phyloP scores from a whole-genome alignment of 768 basidiomycete genomes.

The Glaciozyma martinii region DNA sequence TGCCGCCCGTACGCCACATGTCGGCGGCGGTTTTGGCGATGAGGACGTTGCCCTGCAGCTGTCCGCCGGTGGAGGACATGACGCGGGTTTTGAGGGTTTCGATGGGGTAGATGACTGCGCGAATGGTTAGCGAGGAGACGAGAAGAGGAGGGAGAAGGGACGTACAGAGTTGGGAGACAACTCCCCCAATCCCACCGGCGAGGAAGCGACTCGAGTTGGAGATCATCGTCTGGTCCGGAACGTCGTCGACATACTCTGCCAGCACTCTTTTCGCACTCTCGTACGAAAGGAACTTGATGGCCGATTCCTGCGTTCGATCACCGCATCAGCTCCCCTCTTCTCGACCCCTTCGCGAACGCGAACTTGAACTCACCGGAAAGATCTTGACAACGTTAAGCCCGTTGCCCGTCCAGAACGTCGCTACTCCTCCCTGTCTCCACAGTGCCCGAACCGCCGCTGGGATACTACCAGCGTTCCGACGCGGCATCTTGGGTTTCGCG shows the following conservation, averaged over 20 bases:
- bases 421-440: slow-evolving; percentile 77
- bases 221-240: slow-evolving; percentile 78
- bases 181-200: slow-evolving; percentile 92
- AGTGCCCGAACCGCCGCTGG: slow-evolving; percentile 65
- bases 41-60: slow-evolving; percentile 43
- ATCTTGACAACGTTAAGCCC: slow-evolving; percentile 85
- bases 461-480: slow-evolving; percentile 47
- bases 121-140: too few species aligned
- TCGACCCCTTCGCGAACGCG: background rate
- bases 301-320: slow-evolving; percentile 59
- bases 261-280: slow-evolving; percentile 93
- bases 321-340: background rate
- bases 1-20: slow-evolving; percentile 68
- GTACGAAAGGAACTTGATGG: slow-evolving; percentile 95
- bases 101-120: slow-evolving; percentile 82
- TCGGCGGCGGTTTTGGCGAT: slow-evolving; percentile 54
- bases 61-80: slow-evolving; percentile 72
- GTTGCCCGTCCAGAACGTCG: slow-evolving; percentile 95
- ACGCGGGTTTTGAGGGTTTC: slow-evolving; percentile 98
- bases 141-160: slow-evolving; percentile 27
- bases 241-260: slow-evolving; percentile 80
- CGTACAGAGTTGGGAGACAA: slow-evolving; percentile 79
- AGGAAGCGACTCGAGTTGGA: slow-evolving; percentile 87
- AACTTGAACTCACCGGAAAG: slow-evolving; percentile 52
- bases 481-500: slow-evolving; percentile 48